Base-by-base conservation (phyloP, 108 stramenopile genomes). In the Cylindrotheca fusiformis region DNA sequence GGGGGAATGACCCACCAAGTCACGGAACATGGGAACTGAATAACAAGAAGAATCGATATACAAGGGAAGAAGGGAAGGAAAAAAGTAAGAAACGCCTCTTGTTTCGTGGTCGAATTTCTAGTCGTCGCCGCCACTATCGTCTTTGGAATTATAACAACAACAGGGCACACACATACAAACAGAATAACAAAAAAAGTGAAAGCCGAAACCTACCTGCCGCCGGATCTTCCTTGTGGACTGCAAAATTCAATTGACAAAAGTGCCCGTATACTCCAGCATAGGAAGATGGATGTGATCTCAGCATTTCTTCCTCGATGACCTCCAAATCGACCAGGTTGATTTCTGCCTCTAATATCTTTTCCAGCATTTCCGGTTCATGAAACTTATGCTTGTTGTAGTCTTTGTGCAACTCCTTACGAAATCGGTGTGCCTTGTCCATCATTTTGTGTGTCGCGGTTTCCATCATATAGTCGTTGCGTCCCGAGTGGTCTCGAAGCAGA, bases 1-100 rank as follows among this genome's bases (percentile, higher is more conserved):
- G 14, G 70, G 58, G 12, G 80, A 84, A 20, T 72, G 24, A 0
- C 47, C 31, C 3, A 86, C 75, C 22, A 93, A 57, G 50, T 87
- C 79, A 0, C 84, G 84, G 67, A 87, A 93, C 91, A 93, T 93
- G 19, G 91, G 91, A 31, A 63, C 71, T 62, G 63, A 29, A 8
- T 18, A n/a, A n/a, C n/a, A n/a, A n/a, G n/a, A n/a, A n/a, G n/a
- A n/a, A n/a, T 51, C 21, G 50, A 22, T n/a, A n/a, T n/a, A 17
- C 5, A 33, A 59, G 32, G 24, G 20, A 59, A n/a, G n/a, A n/a
- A n/a, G 41, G 41, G 24, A 18, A 59, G 21, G 5, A 1, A 59
- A 45, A 59, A 10, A 59, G 36, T 10, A 41, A 14, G 36, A 41
- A 41, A 41, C 36, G 36, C 10, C 14, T 10, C 10, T 10, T 41